Evolutionary conservation across 2,329 filamentous ascomycete genomes (phyloP), one percentile per base, ranked within the genome.

Genomic region (Arthrinium phaeospermum): DNA sequence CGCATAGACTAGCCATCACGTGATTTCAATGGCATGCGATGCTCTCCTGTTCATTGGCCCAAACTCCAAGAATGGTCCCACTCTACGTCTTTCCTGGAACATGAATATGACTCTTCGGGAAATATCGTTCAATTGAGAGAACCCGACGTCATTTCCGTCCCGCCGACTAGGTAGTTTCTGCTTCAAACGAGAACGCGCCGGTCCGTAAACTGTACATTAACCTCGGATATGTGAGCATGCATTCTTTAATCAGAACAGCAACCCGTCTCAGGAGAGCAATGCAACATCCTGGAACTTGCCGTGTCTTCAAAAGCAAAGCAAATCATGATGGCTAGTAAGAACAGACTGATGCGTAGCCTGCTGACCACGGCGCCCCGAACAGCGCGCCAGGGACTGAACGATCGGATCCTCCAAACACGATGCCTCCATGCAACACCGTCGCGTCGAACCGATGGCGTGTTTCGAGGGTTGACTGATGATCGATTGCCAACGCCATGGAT

Each of bases 401-500:
- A n/a, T 22, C 57, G 57, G 19, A 13, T 64, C 57, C 34, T 41
- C 30, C 57, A 64, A 67, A n/a, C 72, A 24, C 75, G 79, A 72
- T 70, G 73, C 47, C 71, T 82, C 8, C 77, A 77, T 27, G 70
- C 72, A 30, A 79, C 79, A 19, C 44, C 75, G 6, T 68, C 57
- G 47, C 77, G 76, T 12, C 72, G 49, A 34, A 83, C 82, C 0
- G 82, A 84, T 57, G 82, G 82, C 19, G 82, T 83, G 7, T 84
- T 83, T 71, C 77, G 78, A 24, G 82, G 80, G 7, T 75, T 84
- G 34, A 80, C 78, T 0, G 82, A 83, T 71, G 75, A 75, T 30
- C 78, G 81, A 13, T 74, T 81, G 44, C 78, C 79, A 1, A 90
- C 87, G 68, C 91, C 92, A 46, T 94, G 91, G 91, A 88, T 93